Base-by-base conservation (phyloP, 2,329 filamentous ascomycete species). In the Talaromyces sp. region DNA sequence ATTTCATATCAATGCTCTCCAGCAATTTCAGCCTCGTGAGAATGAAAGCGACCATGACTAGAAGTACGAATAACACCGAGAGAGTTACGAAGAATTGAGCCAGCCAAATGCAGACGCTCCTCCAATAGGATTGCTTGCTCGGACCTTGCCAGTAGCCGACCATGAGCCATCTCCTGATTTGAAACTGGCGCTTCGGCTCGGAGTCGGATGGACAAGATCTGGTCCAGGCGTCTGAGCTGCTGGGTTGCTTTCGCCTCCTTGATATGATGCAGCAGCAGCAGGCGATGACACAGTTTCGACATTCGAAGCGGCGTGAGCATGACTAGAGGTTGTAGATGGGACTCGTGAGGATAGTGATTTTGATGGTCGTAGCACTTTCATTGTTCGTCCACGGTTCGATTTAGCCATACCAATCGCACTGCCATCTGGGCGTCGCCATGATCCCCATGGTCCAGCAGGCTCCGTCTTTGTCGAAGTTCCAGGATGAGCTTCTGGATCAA, bases 101-200 rank as follows among this genome's bases (percentile, higher is more conserved):
- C 93, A 98, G 13, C 91, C 89, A 80, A 98, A 98, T 2, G 94
- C 94, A 66, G 92, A 95, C 15, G 91, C 94, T n/a, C 91, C 91
- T 9, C 94, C 94, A 19, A 97, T 86, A 0, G 95, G 94, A 73
- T 98, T 98, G 37, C 87, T 83, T 7, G 87, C 84, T 64, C 87
- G 85, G 17, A 86, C 80, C 70, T 84, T 84, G 52, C 70, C 37
- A 45, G 35, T 50, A 73, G 22, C 25, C 33, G 75, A 63, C 35
- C 74, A 70, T 15, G 71, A 65, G 8, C 71, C 74, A 31, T 76
- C 75, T 9, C 71, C 69, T 25, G 50, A 70, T 2, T 67, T 67
- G 47, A 71, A 69, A 37, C 68, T 66, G 22, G 67, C 67, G 39
- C 65, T 64, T 22, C 63, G 64, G 49, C 67, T 69, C 10, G 68